phyloP scores from a whole-genome alignment of 495 filamentous ascomycete genomes.

The Neurospora discreta region DNA sequence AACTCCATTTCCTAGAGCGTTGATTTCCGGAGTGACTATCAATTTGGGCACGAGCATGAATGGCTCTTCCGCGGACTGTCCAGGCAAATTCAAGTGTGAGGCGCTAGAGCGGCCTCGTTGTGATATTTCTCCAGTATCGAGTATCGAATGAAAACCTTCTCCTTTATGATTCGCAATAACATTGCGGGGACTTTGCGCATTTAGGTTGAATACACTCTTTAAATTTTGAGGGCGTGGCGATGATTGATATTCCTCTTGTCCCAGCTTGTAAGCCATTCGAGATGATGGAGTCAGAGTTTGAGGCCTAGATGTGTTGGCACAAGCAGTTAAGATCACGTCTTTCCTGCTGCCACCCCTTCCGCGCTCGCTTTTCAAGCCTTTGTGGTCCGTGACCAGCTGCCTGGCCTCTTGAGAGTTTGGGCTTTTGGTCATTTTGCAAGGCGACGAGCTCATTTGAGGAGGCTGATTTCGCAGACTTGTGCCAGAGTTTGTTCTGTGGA shows the following conservation, averaged over 20 bases:
- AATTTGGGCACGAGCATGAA: constrained; percentile 31
- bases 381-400: neutral
- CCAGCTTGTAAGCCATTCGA: neutral
- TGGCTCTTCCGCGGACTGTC: constrained; percentile 6
- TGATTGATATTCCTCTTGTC: neutral
- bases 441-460: neutral
- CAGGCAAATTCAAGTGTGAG: neutral
- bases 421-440: neutral
- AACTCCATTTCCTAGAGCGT: constrained; percentile 24
- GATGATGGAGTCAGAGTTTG: neutral
- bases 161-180: neutral
- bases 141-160: neutral
- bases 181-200: neutral
- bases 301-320: neutral
- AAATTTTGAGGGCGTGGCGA: neutral
- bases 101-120: neutral
- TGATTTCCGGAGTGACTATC: constrained; percentile 40
- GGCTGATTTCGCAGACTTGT: neutral
- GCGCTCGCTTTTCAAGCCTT: neutral
- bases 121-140: neutral
- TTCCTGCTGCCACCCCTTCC: neutral
- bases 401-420: neutral
- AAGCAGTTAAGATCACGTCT: neutral
- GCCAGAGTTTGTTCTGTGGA: neutral
- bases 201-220: constrained; percentile 6